Evolutionary conservation across 2,329 filamentous ascomycete species (phyloP).

Genomic region (Epichloe elymi): DNA sequence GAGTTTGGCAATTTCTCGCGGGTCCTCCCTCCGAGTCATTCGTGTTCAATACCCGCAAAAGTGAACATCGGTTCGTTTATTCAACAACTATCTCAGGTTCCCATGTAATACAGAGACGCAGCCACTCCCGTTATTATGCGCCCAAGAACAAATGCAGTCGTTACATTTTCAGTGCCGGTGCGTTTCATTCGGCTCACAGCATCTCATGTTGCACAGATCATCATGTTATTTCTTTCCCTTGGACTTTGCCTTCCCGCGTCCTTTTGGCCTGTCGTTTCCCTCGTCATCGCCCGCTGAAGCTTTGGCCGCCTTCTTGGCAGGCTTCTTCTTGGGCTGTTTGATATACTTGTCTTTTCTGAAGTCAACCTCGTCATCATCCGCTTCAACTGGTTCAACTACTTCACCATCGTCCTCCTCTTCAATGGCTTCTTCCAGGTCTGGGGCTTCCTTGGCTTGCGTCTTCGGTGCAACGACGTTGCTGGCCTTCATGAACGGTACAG

Average conservation of each 20-base stretch:
- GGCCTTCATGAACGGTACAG: slow-evolving; percentile 92
- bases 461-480: slow-evolving; percentile 62
- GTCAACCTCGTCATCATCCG: slow-evolving; percentile 64
- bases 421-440: slow-evolving; percentile 90
- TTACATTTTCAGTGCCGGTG: not conserved
- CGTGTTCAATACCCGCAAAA: not conserved
- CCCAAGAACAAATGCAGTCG: not conserved
- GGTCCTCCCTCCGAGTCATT: no score
- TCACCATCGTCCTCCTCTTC: slow-evolving; percentile 79
- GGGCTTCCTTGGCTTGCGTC: slow-evolving; percentile 59
- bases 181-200: slow-evolving; percentile 1
- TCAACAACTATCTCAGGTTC: not conserved
- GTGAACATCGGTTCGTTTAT: not conserved
- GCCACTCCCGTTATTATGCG: not conserved
- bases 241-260: slow-evolving; percentile 26
- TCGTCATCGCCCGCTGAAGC: slow-evolving; percentile 37
- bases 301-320: slow-evolving; percentile 29
- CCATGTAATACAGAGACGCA: not conserved
- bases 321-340: slow-evolving; percentile 68
- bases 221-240: slow-evolving; percentile 31
- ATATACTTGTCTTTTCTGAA: slow-evolving; percentile 94
- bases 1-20: no score
- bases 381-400: slow-evolving; percentile 40
- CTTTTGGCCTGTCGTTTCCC: slow-evolving; percentile 41
- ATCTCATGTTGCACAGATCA: not conserved